Evolutionary conservation across 1,139 yeast species (phyloP).

Genomic region (Citeromyces siamensis): DNA sequence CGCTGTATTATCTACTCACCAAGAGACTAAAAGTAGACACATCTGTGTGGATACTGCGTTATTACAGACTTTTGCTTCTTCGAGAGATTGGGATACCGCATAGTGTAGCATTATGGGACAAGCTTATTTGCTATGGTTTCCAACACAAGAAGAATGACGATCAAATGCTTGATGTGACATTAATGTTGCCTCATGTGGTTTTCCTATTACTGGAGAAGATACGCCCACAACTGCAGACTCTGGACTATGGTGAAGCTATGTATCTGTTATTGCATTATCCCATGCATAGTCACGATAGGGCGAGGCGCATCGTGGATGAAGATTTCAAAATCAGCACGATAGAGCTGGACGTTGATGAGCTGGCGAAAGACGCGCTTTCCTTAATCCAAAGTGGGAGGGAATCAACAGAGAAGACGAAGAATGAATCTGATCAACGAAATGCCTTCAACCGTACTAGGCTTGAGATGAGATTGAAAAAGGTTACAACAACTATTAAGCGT

Average conservation of each 20-base stretch:
- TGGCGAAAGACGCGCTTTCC: neutral
- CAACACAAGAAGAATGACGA: constrained; percentile 7
- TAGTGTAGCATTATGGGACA: constrained; percentile 44
- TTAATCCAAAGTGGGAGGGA: neutral
- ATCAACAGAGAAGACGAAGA: neutral
- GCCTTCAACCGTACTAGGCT: constrained; percentile 2
- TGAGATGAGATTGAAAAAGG: neutral
- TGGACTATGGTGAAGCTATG: constrained; percentile 55
- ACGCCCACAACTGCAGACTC: constrained; percentile 31
- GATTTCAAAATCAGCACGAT: neutral
- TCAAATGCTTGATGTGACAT: constrained; percentile 13
- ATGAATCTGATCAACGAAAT: neutral
- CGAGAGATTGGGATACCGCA: constrained; percentile 45
- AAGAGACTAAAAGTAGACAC: constrained; percentile 44
- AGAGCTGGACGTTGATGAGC: neutral
- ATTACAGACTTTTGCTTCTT: constrained; percentile 42
- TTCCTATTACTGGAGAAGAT: constrained; percentile 38
- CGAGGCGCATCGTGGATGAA: neutral
- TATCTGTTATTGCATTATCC: constrained; percentile 51
- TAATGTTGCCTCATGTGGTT: constrained; percentile 37
- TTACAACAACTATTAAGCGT: no score
- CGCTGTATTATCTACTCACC: constrained; percentile 25
- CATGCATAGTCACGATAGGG: constrained; percentile 1
- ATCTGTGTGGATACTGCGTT: constrained; percentile 57
- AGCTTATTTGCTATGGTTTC: constrained; percentile 27